Conservation (phyloP, 305 asterid species). For the Nicotiana rustica region DNA sequence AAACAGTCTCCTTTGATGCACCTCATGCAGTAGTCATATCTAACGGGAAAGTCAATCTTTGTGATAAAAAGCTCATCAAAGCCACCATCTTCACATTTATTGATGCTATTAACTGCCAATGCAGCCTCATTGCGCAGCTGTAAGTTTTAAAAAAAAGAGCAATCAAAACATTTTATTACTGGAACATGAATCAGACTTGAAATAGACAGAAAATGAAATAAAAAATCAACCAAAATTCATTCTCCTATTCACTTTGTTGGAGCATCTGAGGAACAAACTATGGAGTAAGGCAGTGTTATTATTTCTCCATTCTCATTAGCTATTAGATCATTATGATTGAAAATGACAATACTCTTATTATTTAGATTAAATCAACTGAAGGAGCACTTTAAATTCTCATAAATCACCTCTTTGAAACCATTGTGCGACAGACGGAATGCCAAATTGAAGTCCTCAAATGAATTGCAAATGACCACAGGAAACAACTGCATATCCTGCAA, state of each 20-base stretch:
- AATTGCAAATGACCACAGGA: slow-evolving; percentile 79
- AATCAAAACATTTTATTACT: slow-evolving; percentile 33
- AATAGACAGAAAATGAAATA: neutral
- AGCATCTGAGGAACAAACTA: slow-evolving; percentile 26
- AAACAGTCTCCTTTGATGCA: slow-evolving; percentile 38
- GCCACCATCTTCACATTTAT: slow-evolving; percentile 76
- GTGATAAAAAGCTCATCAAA: slow-evolving; percentile 90
- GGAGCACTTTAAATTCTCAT: slow-evolving; percentile 27
- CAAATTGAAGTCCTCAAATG: slow-evolving; percentile 73
- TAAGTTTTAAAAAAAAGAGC: slow-evolving; percentile 23
- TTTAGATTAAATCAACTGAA: slow-evolving; percentile 14
- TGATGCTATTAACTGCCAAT: slow-evolving; percentile 77
- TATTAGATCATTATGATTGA: slow-evolving; percentile 13
- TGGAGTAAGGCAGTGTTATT: slow-evolving; percentile 17
- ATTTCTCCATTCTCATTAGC: slow-evolving; percentile 21
- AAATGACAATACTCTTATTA: slow-evolving; percentile 20
- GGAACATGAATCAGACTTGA: slow-evolving; percentile 19
- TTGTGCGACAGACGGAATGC: slow-evolving; percentile 82
- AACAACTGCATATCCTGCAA: slow-evolving; percentile 76
- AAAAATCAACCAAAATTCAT: neutral
- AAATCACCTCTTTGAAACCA: slow-evolving; percentile 86
- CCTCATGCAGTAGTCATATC: slow-evolving; percentile 90
- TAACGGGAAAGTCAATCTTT: slow-evolving; percentile 79
- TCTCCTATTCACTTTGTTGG: neutral
- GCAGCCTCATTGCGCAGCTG: slow-evolving; percentile 87